Evolutionary conservation across 139 green algal genomes (phyloP).

Genomic region (Tetradesmus obliquus): DNA sequence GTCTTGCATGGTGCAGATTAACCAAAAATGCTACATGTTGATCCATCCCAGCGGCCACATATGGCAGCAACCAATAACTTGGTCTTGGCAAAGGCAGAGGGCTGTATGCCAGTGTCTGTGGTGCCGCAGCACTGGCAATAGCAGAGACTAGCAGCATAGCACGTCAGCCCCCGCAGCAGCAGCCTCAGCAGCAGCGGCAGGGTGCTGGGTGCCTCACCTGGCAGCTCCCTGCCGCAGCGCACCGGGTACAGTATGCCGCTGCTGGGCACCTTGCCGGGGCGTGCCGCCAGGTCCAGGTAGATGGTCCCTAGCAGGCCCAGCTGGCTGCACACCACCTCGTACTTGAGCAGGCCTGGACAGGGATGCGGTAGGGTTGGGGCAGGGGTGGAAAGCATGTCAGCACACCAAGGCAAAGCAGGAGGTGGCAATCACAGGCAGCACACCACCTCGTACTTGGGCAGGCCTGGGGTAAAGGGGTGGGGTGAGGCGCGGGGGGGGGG

Average conservation of each 20-base stretch:
- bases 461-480: background rate
- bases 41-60: too few species aligned
- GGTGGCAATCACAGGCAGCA: background rate
- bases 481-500: background rate
- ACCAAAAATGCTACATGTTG: too few species aligned
- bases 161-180: background rate
- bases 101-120: too few species aligned
- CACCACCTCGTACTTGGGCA: background rate
- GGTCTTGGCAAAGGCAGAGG: too few species aligned
- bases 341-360: slow-evolving; percentile 51
- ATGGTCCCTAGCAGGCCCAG: slow-evolving; percentile 63
- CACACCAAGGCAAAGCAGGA: background rate
- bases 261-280: slow-evolving; percentile 76
- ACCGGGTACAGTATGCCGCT: slow-evolving; percentile 90
- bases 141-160: too few species aligned
- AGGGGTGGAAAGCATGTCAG: too few species aligned
- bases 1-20: too few species aligned
- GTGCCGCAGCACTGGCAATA: too few species aligned
- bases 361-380: background rate
- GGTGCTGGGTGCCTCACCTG: background rate
- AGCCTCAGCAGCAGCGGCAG: background rate
- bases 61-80: too few species aligned
- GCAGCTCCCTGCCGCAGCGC: slow-evolving; percentile 70
- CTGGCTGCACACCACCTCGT: slow-evolving; percentile 38
- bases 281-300: slow-evolving; percentile 70